Base-by-base conservation (phyloP, 2,329 filamentous ascomycete genomes). In the Mollisia scopiformis region DNA sequence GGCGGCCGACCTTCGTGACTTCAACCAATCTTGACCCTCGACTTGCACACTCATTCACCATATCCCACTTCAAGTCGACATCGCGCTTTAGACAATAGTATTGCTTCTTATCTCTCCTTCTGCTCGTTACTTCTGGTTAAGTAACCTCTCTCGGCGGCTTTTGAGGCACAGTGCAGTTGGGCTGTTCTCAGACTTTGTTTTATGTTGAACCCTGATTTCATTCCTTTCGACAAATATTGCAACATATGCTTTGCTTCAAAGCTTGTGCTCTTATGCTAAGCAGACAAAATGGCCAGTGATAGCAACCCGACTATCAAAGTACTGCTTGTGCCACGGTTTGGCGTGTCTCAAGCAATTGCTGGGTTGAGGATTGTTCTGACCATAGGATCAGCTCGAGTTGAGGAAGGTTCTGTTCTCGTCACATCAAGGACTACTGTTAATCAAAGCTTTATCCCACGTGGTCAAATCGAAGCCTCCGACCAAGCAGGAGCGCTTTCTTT, bases 361-460 rank as follows among this genome's bases (percentile, higher is more conserved):
- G 55, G 55, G n/a, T 43, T 57, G 13, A 4, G 21, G n/a, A 23
- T 53, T n/a, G 49, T 55, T 14, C 25, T 59, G 16, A 47, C 50
- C n/a, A 30, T 59, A 21, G 57, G 41, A 21, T 55, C 57, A 21
- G 28, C 30, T 3, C 21, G 19, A 5, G 39, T 59, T 27, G 28
- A 30, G 27, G 41, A 52, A 43, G 35, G 30, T 37, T 51, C 23
- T 21, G 39, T 31, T 30, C 47, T 58, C 23, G 55, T 49, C 27
- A 23, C 47, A 31, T 51, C 43, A 23, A 3, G 23, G 4, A 28
- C 25, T 33, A 30, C 47, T 14, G 21, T 43, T 47, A 41, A 39
- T 19, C 35, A 23, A 8, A 43, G 25, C 27, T 16, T 28, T 25
- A 19, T 31, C 19, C 25, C 25, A 46, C 39, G n/a, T n/a, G n/a